phyloP scores from a whole-genome alignment of 1,284 basidiomycete genomes.

The Trametes sp. region DNA sequence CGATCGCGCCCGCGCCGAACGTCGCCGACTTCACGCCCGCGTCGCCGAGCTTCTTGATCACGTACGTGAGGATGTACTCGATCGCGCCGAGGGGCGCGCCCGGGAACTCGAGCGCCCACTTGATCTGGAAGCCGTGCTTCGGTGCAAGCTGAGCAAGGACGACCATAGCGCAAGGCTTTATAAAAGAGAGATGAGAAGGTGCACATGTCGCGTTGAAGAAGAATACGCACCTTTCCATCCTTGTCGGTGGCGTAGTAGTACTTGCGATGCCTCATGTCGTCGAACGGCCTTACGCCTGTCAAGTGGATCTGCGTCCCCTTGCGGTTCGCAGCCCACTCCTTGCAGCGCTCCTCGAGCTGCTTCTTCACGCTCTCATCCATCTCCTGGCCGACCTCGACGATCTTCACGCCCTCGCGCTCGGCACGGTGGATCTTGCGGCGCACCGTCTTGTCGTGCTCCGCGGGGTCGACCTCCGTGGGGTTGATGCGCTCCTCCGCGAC shows the following conservation, averaged over 20 bases:
- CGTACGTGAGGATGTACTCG: constrained; percentile 55
- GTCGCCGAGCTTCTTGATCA: constrained; percentile 53
- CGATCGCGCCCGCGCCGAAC: constrained; percentile 55
- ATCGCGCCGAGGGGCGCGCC: constrained; percentile 57
- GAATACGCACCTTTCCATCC: constrained; percentile 45
- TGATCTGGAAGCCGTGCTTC: constrained; percentile 61
- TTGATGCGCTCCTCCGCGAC: constrained; percentile 62
- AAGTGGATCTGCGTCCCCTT: constrained; percentile 64
- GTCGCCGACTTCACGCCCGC: constrained; percentile 53
- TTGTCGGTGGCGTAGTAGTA: constrained; percentile 60
- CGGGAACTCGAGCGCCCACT: constrained; percentile 66
- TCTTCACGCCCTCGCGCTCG: constrained; percentile 55
- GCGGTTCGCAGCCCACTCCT: constrained; percentile 53
- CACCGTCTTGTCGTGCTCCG: constrained; percentile 51
- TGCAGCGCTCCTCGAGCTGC: constrained; percentile 51
- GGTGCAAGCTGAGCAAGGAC: constrained; percentile 61
- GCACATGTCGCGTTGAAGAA: neutral
- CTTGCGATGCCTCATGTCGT: constrained; percentile 57
- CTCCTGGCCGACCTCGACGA: constrained; percentile 47
- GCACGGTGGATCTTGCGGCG: constrained; percentile 56
- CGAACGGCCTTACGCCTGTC: constrained; percentile 60
- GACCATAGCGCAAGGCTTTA: constrained; percentile 52
- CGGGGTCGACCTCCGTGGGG: constrained; percentile 49
- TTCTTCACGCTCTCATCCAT: constrained; percentile 49
- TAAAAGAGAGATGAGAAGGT: neutral